Evolutionary conservation across 345 rosid genomes (phyloP), one percentile per base, ranked within the genome.

Genomic region (Bretschneidera sinensis): DNA sequence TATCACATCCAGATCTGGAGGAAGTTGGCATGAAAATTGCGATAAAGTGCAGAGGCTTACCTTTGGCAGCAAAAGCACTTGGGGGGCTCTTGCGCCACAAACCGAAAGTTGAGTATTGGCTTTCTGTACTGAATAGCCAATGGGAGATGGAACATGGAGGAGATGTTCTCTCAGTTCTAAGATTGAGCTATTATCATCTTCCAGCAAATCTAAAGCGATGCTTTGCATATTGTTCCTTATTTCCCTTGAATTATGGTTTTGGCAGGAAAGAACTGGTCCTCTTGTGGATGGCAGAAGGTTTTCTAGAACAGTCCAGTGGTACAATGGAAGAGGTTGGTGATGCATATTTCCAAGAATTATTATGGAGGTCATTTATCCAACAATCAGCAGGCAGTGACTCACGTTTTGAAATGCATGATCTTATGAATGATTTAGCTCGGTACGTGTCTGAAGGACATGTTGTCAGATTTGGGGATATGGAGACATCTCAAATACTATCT

Each of bases 261-360:
- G 14, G 35, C 17, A 54, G 47, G 10, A 17, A 57, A 2, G 23
- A n/a, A 0, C 47, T 73, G 23, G 15, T 66, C 0, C 22, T 17
- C 17, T 39, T 75, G 0, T 79, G 80, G 78, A 66, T 57, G 9
- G 75, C 65, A 0, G 48, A 70, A 54, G 78, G 75, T 21, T 64
- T 47, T 24, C 13, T 73, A 20, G 35, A 17, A 15, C 56, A 10
- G 14, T 22, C 51, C 16, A 11, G 17, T 0, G 15, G 2, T n/a
- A 2, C 53, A 24, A 6, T 21, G 0, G 71, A 64, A 53, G 60
- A 31, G 2, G 0, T 47, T 0, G 78, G 65, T 5, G 1, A 6
- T 18, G 18, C 35, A 9, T 67, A 53, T 57, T 51, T 74, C 6
- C 1, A 11, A 3, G 33, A 53, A 22, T 19, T 68, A 8, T 0